Base-by-base conservation (phyloP, 1,284 basidiomycete species). In the Afroboletus lepidellus region DNA sequence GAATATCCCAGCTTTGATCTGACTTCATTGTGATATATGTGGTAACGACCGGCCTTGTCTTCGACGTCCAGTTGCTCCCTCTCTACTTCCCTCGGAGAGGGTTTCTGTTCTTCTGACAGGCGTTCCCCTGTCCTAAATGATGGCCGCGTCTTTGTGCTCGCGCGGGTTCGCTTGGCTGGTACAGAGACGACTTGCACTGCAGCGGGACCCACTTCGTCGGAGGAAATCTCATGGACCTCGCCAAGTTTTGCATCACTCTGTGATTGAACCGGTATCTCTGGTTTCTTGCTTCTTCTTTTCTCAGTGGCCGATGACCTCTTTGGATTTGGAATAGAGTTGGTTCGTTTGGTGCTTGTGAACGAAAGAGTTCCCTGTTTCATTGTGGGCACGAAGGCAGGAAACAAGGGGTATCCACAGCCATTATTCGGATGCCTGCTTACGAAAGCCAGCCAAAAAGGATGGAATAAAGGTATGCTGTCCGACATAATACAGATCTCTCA, bases 1-100 rank as follows among this genome's bases (percentile, higher is more conserved):
- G 82, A 50, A 46, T 78, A 56, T 0, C 83, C 85, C 80, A 81
- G 83, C 60, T 75, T 80, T 49, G 65, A 69, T 61, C 76, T 75
- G 6, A 80, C 79, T 27, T 73, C 71, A 37, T 46, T 56, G 46
- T 68, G 55, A 37, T 69, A 69, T 51, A 74, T 76, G 38, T 70
- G 73, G 75, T 84, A 90, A 45, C 72, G 74, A 36, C 69, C 62
- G 43, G 73, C 71, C 55, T 79, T 83, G 46, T 55, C 58, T 39
- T 58, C 25, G 30, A 61, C 53, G 51, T 64, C 58, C 29, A 57
- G 41, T 46, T 39, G 49, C 32, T 59, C 27, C 48, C 41, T 51
- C 46, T 56, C 52, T 56, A 42, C 52, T 25, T 8, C 41, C 15
- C 13, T 48, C 15, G 37, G 30, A 16, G 25, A 46, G 21, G 46